These are phyloP conservation scores for Sporothrix schenckii DNA, from an alignment of 2,329 filamentous ascomycete species.

Conservation along the genomic window DNA sequence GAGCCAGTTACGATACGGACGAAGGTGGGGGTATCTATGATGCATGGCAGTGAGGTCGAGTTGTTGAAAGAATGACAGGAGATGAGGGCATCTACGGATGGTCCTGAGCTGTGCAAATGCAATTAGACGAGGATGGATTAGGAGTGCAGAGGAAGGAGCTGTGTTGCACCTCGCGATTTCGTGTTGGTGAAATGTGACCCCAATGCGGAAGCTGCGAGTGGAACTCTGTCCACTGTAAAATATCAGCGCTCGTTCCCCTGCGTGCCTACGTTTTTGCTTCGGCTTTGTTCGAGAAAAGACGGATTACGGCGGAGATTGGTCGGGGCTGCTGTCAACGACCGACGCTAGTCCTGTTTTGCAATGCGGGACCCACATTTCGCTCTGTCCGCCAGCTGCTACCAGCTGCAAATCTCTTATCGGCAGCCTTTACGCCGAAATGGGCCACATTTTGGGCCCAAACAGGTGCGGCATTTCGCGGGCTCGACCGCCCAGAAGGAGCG, in stretches of 20 bases:
- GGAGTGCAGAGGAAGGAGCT: slow-evolving; percentile 6
- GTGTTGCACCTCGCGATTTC: slow-evolving; percentile 26
- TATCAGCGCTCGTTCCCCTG: slow-evolving; percentile 14
- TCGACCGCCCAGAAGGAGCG: slow-evolving; percentile 1
- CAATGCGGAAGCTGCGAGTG: slow-evolving; percentile 29
- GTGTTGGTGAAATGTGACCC: not conserved
- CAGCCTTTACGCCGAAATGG: slow-evolving; percentile 27
- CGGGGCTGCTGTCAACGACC: slow-evolving; percentile 28
- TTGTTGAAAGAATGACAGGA: not conserved
- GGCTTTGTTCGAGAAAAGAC: slow-evolving; percentile 27
- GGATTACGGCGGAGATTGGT: slow-evolving; percentile 37
- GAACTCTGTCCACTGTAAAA: not conserved
- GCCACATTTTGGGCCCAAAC: not conserved
- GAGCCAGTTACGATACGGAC: not conserved
- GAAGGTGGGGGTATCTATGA: not conserved
- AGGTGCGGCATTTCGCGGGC: slow-evolving; percentile 31
- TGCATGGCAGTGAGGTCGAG: not conserved
- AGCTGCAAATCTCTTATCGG: slow-evolving; percentile 28
- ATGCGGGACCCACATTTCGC: not conserved
- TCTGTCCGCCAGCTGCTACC: slow-evolving; percentile 12
- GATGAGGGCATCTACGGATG: not conserved
- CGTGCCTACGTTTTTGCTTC: not conserved
- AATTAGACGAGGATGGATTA: not conserved
- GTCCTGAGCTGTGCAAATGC: slow-evolving; percentile 13
- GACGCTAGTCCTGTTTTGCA: slow-evolving; percentile 29